Base-by-base conservation (phyloP, 164 flowering plant genomes). In the Echeveria elegans region DNA sequence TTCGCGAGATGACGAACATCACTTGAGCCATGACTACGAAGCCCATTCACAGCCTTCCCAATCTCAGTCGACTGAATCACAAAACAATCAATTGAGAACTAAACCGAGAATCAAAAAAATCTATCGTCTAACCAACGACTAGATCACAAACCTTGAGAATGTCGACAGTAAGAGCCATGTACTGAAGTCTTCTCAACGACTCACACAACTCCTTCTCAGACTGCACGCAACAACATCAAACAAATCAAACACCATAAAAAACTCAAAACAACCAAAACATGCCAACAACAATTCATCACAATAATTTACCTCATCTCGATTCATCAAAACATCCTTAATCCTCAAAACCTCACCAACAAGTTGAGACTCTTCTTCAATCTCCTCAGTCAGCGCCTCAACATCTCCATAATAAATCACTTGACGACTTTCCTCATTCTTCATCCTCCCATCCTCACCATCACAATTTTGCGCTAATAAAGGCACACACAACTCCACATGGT, bases 321-420 rank as follows among this genome's bases (percentile, higher is more conserved):
- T 85, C 9, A 60, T 52, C 19, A 95, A 74, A 69, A 88, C 38
- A 53, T 80, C 86, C 72, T 87, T 89, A 70, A 95, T 89, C 82
- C 97, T 86, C 40, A 80, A 69, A 63, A 95, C 97, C 81, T 95
- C 97, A 16, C 69, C 80, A 71, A 80, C 70, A 72, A 74, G 64
- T 73, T 74, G 80, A 64, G 71, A 75, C 76, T 74, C 87, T 72
- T 87, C 86, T 62, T 95, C 99, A 77, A 94, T 80, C 78, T 83
- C 97, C 73, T 89, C 93, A 28, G 87, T 91, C 80, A 89, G 74
- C 12, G 93, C 96, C 79, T 89, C 99, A 12, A 88, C 97, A 48
- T 85, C 97, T 43, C 82, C 93, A 74, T 74, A 88, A 69, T 87
- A 88, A 29, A 66, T 86, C 5, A 70, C 76, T 28, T 66, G 80